phyloP scores from a whole-genome alignment of 495 filamentous ascomycete genomes.

The Talaromyces stipitatus region DNA sequence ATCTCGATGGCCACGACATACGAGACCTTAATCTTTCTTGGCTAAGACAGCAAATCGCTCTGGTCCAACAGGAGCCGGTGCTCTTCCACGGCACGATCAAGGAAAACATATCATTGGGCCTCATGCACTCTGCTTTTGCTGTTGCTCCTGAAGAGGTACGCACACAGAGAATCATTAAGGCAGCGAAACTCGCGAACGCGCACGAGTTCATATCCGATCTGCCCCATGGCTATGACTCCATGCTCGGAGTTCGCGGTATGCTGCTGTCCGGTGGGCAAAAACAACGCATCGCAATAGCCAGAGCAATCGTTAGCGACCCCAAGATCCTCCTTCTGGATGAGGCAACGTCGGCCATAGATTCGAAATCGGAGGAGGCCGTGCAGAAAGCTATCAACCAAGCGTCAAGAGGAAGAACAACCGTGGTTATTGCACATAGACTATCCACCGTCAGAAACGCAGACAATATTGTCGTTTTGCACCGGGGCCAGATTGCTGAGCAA shows the following conservation, averaged over 20 bases:
- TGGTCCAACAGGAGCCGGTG: slow-evolving; percentile 57
- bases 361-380: slow-evolving; percentile 59
- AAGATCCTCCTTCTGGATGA: slow-evolving; percentile 66
- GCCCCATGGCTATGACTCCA: slow-evolving; percentile 57
- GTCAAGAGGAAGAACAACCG: slow-evolving; percentile 25
- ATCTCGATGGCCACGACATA: slow-evolving; percentile 44
- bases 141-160: slow-evolving; percentile 34
- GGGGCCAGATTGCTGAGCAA: slow-evolving; percentile 25
- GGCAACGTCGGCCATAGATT: slow-evolving; percentile 49
- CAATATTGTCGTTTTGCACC: slow-evolving; percentile 33
- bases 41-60: slow-evolving; percentile 47
- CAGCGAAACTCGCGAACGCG: slow-evolving; percentile 43
- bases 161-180: slow-evolving; percentile 32
- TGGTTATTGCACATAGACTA: slow-evolving; percentile 43
- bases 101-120: slow-evolving; percentile 52
- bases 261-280: slow-evolving; percentile 87
- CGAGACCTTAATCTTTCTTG: slow-evolving; percentile 24
- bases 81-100: slow-evolving; percentile 55
- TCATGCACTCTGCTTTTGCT: slow-evolving; percentile 55
- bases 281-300: slow-evolving; percentile 73
- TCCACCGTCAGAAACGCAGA: slow-evolving; percentile 39
- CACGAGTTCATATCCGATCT: slow-evolving; percentile 19
- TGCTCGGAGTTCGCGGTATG: slow-evolving; percentile 79
- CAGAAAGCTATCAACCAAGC: slow-evolving; percentile 52
- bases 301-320: slow-evolving; percentile 77